A percentile compares a stretch with the other conserved stretches of the same genome.
phyloP scores from a whole-genome alignment of 1,284 basidiomycete genomes.

The Fomitopsis pinicola region DNA sequence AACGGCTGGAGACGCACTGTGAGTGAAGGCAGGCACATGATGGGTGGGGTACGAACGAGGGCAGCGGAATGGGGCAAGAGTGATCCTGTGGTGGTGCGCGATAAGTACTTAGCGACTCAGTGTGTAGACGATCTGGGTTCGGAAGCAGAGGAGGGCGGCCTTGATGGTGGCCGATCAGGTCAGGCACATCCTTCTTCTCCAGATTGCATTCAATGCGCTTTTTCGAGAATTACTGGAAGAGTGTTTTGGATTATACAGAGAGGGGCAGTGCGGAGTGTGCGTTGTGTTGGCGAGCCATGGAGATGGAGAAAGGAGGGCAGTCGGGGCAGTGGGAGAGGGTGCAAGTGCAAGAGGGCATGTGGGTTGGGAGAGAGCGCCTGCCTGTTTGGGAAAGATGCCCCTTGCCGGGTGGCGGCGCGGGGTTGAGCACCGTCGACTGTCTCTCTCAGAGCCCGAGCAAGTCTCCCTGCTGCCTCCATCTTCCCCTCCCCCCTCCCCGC shows the following conservation, averaged over 20 bases:
- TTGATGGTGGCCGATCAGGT: neutral
- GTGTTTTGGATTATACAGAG: too few relatives aligned
- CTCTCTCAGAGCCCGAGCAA: neutral
- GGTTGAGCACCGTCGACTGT: neutral
- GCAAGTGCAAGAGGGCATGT: too few relatives aligned
- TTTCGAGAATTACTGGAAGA: too few relatives aligned
- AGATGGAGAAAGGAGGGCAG: neutral
- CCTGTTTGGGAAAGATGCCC: neutral
- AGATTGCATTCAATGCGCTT: neutral
- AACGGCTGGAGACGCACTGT: neutral
- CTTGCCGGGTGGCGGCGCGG: slow-evolving; percentile 5
- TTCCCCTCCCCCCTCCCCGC: neutral
- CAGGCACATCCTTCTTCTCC: neutral
- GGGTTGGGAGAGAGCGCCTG: neutral
- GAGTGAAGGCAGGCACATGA: neutral
- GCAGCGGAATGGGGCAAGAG: too few relatives aligned
- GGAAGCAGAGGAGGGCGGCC: neutral
- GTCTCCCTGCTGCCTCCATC: neutral
- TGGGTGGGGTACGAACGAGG: neutral
- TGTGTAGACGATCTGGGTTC: neutral
- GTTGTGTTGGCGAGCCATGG: neutral
- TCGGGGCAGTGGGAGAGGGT: too few relatives aligned
- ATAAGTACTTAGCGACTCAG: neutral
- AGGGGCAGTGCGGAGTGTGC: too few relatives aligned
- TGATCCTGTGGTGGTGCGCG: too few relatives aligned